A percentile compares a stretch with the other conserved stretches of the same genome.
phyloP scores from a whole-genome alignment of 768 basidiomycete genomes.

The Podaxis sp. region DNA sequence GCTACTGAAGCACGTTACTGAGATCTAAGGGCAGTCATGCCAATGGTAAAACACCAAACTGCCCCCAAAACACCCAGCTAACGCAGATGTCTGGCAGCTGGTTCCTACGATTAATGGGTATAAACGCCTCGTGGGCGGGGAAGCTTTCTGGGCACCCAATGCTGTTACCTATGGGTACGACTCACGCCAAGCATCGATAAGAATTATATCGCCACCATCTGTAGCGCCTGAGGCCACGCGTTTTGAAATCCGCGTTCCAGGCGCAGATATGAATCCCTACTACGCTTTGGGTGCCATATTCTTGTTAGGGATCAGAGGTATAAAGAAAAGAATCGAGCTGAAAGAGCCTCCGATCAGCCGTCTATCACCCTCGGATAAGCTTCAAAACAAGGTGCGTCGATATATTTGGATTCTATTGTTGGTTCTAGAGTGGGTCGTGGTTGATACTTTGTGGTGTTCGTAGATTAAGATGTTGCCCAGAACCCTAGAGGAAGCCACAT shows the following conservation, averaged over 20 bases:
- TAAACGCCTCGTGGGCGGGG: slow-evolving; percentile 92
- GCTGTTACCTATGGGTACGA: slow-evolving; percentile 95
- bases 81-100: slow-evolving; percentile 39
- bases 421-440: slow-evolving; percentile 13
- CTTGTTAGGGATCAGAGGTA: slow-evolving; percentile 82
- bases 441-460: slow-evolving; percentile 17
- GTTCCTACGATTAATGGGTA: slow-evolving; percentile 96
- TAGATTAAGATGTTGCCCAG: slow-evolving; percentile 76
- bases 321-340: slow-evolving; percentile 71
- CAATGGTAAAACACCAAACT: slow-evolving; percentile 53
- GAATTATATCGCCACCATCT: slow-evolving; percentile 90
- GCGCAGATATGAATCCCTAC: slow-evolving; percentile 96
- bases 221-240: slow-evolving; percentile 81
- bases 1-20: background rate
- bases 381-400: slow-evolving; percentile 49
- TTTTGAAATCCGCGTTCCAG: slow-evolving; percentile 92
- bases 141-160: slow-evolving; percentile 94
- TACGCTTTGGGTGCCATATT: slow-evolving; percentile 88
- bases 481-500: slow-evolving; percentile 78
- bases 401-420: background rate
- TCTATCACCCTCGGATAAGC: slow-evolving; percentile 54
- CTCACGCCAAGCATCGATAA: slow-evolving; percentile 87
- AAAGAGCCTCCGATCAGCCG: slow-evolving; percentile 70
- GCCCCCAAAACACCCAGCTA: background rate
- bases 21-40: slow-evolving; percentile 57